A percentile compares a stretch with the other conserved stretches of the same genome.
These are phyloP conservation scores for Hymenoscyphus fructigenus DNA, from an alignment of 2,329 filamentous ascomycete species.

Conservation along the genomic window DNA sequence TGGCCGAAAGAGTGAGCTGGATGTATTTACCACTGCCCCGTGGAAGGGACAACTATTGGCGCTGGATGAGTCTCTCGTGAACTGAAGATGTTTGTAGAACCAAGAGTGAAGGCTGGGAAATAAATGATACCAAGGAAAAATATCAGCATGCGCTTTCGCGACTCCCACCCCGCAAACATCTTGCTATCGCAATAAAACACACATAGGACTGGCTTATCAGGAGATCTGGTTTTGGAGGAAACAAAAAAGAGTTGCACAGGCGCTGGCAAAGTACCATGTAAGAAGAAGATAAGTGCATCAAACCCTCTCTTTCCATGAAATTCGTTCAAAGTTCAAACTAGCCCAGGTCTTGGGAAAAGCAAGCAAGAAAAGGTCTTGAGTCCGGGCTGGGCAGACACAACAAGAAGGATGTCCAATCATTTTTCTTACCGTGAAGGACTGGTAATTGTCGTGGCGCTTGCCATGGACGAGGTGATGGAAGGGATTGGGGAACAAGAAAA, in stretches of 20 bases:
- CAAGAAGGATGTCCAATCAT: not conserved
- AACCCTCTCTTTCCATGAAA: not conserved
- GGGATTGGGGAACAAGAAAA: not conserved
- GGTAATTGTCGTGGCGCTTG: not conserved
- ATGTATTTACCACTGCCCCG: constrained; percentile 22
- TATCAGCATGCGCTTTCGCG: not conserved
- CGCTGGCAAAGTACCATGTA: not conserved
- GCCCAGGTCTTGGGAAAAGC: not conserved
- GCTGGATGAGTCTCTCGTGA: constrained; percentile 12
- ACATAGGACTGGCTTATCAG: not conserved
- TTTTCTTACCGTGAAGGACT: not conserved
- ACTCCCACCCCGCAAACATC: not conserved
- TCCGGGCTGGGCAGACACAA: not conserved
- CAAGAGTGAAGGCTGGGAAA: not conserved
- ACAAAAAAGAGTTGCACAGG: not conserved
- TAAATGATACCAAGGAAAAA: not conserved
- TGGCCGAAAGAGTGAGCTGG: not conserved
- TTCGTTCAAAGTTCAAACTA: not conserved
- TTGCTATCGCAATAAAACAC: not conserved
- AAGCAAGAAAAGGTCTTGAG: not conserved
- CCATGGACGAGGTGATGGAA: not conserved
- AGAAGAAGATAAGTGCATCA: not conserved
- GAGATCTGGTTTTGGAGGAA: no score
- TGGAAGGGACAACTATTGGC: constrained; percentile 20
- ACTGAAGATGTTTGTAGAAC: not conserved